phyloP scores from a whole-genome alignment of 805 yeast genomes.

The Yarrowia bubula region DNA sequence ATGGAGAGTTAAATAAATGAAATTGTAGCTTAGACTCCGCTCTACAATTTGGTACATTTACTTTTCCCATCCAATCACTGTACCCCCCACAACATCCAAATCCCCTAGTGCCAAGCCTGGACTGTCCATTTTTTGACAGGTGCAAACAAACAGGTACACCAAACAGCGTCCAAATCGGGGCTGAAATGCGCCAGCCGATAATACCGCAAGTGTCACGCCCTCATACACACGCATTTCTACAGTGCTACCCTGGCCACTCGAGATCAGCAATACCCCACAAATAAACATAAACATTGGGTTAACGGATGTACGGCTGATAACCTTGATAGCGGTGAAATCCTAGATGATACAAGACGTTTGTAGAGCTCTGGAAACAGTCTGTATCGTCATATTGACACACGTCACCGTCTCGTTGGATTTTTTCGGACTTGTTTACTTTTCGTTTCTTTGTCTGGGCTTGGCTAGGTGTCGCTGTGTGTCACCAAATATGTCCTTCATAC shows the following conservation, averaged over 20 bases:
- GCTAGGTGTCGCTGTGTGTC: background rate
- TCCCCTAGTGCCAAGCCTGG: background rate
- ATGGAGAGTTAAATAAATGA: no score
- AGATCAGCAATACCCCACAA: background rate
- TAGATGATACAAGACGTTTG: no score
- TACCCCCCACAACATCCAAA: background rate
- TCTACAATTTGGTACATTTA: no score
- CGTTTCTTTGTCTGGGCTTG: background rate
- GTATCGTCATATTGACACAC: background rate
- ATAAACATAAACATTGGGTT: background rate
- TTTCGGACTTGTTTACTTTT: background rate
- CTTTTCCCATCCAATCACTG: background rate
- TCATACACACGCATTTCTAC: background rate
- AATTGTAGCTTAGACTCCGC: background rate
- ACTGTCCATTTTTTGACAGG: background rate
- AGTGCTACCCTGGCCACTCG: background rate
- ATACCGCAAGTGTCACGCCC: background rate
- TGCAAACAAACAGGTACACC: background rate
- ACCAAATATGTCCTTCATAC: background rate
- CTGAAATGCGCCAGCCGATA: background rate
- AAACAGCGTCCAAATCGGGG: slow-evolving; percentile 5
- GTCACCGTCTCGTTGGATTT: background rate
- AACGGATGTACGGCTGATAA: slow-evolving; percentile 21
- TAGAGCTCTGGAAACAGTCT: no score
- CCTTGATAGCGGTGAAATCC: background rate